Evolutionary conservation across 371 early-diverging fungal genomes (phyloP), one percentile per base, ranked within the genome.

Genomic region (Mortierella sp.): DNA sequence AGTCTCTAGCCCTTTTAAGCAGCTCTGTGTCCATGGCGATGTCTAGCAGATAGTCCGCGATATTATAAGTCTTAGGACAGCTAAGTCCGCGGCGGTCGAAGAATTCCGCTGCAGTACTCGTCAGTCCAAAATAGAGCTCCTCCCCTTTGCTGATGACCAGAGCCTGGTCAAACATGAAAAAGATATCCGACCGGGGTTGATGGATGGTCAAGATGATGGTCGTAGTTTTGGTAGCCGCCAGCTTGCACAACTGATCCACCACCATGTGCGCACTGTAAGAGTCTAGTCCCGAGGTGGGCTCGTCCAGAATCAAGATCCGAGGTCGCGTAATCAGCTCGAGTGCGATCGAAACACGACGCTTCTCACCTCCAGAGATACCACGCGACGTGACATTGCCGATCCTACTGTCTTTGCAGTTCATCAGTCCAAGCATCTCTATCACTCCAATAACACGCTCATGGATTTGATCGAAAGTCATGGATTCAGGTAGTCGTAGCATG

Each of bases 271-370:
- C 90, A 12, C 91, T 88, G 75, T 84, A 86, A 4, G 94, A 84
- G 78, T 98, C 99, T 39, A 98, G 69, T 7, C 99, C 97, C 56
- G 92, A 92, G 0, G 95, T 95, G 2, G 95, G 95, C 79, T 97
- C 98, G 72, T 98, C 98, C 72, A 96, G 78, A 68, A 97, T 94
- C 60, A 97, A 71, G 43, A 95, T 85, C 4, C 90, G 88, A 1
- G 98, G 94, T 32, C 94, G 91, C 3, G 94, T 90, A 6, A 97
- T 88, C 23, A 95, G 81, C 57, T 97, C 96, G 71, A 90, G 89
- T 9, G 93, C 95, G 59, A 95, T 93, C 21, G 92, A 86, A 0
- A 92, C 89, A 60, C 97, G 85, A 75, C 96, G 92, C 60, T 90
- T 81, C 71, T 89, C 95, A 54, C 95, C 96, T 49, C 90, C 97